phyloP scores from a whole-genome alignment of 1,284 basidiomycete species.

The Microstroma glucosiphilum region DNA sequence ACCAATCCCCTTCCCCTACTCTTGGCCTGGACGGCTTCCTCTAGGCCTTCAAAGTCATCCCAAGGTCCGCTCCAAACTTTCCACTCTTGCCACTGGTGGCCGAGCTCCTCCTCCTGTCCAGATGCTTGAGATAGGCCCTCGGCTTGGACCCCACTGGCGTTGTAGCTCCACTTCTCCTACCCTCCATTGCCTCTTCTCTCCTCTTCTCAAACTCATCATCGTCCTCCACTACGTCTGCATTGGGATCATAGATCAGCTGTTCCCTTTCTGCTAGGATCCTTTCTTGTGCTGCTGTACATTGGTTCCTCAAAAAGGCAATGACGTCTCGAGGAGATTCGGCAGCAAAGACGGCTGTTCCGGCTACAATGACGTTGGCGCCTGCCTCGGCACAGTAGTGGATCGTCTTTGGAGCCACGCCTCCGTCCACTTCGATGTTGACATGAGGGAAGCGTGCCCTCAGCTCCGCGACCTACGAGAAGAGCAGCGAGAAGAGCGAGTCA shows the following conservation, averaged over 20 bases:
- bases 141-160: constrained; percentile 5
- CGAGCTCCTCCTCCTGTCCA: constrained; percentile 6
- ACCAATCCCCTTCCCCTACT: no score
- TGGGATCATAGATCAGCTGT: constrained; percentile 21
- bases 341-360: constrained; percentile 90
- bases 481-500: background rate
- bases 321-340: constrained; percentile 65
- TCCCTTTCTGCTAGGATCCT: constrained; percentile 43
- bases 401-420: constrained; percentile 87
- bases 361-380: constrained; percentile 92
- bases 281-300: constrained; percentile 46
- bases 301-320: constrained; percentile 34
- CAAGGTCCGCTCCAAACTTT: constrained; percentile 2
- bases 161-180: constrained; percentile 2
- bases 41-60: constrained; percentile 4
- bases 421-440: constrained; percentile 89
- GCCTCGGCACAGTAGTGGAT: constrained; percentile 83
- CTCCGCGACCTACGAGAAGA: constrained; percentile 62
- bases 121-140: background rate
- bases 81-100: constrained; percentile 6
- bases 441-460: constrained; percentile 81
- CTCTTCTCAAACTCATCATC: constrained; percentile 21
- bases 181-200: background rate
- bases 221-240: constrained; percentile 11
- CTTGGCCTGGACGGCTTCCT: background rate